Evolutionary conservation across 2,329 filamentous ascomycete genomes (phyloP), one percentile per base, ranked within the genome.

Genomic region (Clarireedia sp.): DNA sequence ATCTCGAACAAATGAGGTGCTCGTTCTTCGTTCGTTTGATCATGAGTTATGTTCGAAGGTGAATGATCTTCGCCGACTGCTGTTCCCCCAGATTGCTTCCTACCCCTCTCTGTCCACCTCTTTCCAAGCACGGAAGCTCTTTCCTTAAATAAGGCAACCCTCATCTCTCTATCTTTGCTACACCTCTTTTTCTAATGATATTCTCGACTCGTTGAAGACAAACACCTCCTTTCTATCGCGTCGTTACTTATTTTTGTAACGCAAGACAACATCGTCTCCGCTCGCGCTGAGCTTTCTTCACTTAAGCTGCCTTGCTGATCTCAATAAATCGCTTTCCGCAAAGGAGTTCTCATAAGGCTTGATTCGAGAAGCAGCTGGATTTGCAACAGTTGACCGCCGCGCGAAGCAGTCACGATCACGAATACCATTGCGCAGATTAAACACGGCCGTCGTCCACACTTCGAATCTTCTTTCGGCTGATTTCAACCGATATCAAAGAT

Each of bases 181-280:
- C 21, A 17, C 40, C 10, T 43, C 40, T 43, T 43, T 43, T n/a
- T 7, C 17, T 9, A 17, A 43, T 17, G 23, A 17, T 6, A 12
- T 12, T 43, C 8, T 23, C 3, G 21, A 33, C 29, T 33, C 12
- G 8, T 6, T 26, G 10, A 33, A 33, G 7, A 33, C 29, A 33
- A 14, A 33, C 29, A 33, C 12, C 21, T 33, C 45, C 29, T 16
- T 49, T 49, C 23, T 38, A 43, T 37, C 23, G 9, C 17, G n/a
- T 24, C 45, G 19, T 55, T 55, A 16, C 52, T 44, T 55, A 29
- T n/a, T 37, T 17, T 41, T 49, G 45, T 49, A 49, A 38, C 36
- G 43, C 40, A 44, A 36, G 48, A 33, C 24, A 19, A 24, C n/a
- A 12, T 33, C 26, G 16, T 43, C 41, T 19, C 24, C 43, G 44